Percentiles rank a stretch among this genome's conserved stretches.
These are phyloP conservation scores for Melampsora larici-populina DNA, from an alignment of 1,284 basidiomycete species.

Conservation along the genomic window DNA sequence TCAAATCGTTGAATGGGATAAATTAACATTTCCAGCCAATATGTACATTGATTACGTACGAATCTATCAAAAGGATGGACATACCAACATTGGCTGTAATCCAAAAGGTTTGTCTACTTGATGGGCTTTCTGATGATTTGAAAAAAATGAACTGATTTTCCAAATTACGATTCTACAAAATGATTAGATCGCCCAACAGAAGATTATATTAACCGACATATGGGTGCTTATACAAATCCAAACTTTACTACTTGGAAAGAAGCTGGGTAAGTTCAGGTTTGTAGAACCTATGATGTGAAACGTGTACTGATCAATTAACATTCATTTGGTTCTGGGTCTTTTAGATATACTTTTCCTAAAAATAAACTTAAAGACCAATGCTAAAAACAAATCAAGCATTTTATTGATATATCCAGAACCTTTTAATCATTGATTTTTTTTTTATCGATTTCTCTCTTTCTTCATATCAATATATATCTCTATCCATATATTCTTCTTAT, in stretches of 20 bases:
- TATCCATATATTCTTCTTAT: neutral
- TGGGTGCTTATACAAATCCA: constrained; percentile 50
- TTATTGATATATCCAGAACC: neutral
- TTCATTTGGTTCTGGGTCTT: no score
- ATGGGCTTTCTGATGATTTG: no score
- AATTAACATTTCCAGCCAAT: constrained; percentile 62
- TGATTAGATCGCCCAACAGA: constrained; percentile 47
- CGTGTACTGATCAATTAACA: neutral
- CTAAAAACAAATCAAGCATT: neutral
- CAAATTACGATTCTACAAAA: neutral
- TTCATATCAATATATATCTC: neutral
- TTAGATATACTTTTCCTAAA: constrained; percentile 30
- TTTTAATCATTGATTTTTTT: neutral
- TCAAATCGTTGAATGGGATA: constrained; percentile 40
- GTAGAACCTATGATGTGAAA: neutral
- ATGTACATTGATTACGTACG: constrained; percentile 80
- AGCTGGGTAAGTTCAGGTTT: constrained; percentile 19
- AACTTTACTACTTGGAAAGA: constrained; percentile 51
- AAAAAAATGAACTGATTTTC: neutral
- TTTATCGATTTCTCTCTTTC: neutral
- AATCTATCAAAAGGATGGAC: constrained; percentile 64
- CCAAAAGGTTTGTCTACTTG: constrained; percentile 11
- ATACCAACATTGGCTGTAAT: constrained; percentile 37
- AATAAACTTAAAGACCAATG: constrained; percentile 37
- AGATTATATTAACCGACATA: constrained; percentile 51